Percentiles rank a stretch among this genome's conserved stretches.
phyloP scores from a whole-genome alignment of 208 protist genomes.

The Strigomonas galati region DNA sequence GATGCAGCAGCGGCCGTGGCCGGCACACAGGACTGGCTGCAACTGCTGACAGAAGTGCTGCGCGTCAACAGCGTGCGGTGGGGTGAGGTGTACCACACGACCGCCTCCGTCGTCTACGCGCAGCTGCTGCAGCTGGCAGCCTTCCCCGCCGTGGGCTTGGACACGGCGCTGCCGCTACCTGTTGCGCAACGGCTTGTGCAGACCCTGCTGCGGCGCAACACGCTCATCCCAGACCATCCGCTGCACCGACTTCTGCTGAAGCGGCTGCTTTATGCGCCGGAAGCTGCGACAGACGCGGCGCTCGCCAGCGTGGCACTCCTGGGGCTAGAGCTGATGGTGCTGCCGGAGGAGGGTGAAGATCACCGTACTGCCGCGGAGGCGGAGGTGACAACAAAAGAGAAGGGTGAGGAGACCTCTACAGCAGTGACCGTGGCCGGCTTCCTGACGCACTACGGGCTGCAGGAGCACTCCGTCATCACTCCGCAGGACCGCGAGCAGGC shows the following conservation, averaged over 20 bases:
- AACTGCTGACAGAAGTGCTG: slow-evolving; percentile 22
- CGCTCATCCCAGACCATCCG: slow-evolving; percentile 55
- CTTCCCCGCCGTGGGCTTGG: not conserved
- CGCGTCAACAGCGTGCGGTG: slow-evolving; percentile 44
- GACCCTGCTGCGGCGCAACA: slow-evolving; percentile 46
- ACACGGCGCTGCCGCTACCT: slow-evolving; percentile 13
- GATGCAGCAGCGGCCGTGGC: not conserved
- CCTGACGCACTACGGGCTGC: not conserved
- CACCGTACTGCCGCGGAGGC: not conserved
- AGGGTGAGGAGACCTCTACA: not conserved
- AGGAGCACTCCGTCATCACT: slow-evolving; percentile 9
- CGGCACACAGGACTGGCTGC: slow-evolving; percentile 12
- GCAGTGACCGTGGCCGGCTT: not conserved
- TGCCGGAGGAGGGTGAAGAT: not conserved
- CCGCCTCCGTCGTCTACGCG: slow-evolving; percentile 24
- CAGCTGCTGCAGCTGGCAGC: slow-evolving; percentile 7
- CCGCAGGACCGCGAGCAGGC: slow-evolving; percentile 20
- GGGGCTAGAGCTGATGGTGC: slow-evolving; percentile 26
- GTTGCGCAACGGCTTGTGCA: slow-evolving; percentile 24
- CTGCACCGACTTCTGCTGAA: slow-evolving; percentile 51
- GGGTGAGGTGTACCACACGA: slow-evolving; percentile 43
- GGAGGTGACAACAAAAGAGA: not conserved
- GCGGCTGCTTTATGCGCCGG: slow-evolving; percentile 37
- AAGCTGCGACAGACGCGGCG: slow-evolving; percentile 22
- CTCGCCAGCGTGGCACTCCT: slow-evolving; percentile 29